Evolutionary conservation across 1,139 yeast species (phyloP), one percentile per base, ranked within the genome.

Genomic region (Casaregolazyma suthepensis): DNA sequence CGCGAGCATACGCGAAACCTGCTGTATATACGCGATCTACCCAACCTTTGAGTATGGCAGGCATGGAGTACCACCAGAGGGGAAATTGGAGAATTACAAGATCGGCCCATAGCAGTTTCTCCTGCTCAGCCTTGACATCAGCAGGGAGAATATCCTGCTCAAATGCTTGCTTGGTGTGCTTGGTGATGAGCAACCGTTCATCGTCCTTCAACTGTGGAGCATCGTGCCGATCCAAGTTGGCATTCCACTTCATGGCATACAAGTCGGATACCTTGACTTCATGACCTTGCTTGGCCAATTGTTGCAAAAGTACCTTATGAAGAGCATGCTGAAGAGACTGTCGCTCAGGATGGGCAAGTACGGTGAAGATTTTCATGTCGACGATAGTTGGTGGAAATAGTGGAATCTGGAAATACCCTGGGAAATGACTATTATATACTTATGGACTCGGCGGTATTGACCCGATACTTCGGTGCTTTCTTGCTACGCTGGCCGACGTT

Each of bases 11-110:
- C 5, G 43, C 52, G 26, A 23, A 49, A 12, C 52, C 52, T 2
- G 43, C 23, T 1, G 43, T 12, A n/a, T 18, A 49, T 13, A 49
- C 52, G 13, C 52, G 22, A 13, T 49, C 52, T 20, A 49, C 31
- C 52, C 52, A 49, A 3, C 52, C 52, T 23, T 49, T 49, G 15
- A 49, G 43, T 7, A 49, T 43, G 15, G 52, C 52, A 19, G 52
- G 52, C 17, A 35, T 13, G n/a, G 43, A 18, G 20, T 23, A 49
- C 52, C 52, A 49, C 46, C 47, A 49, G 15, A 49, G 43, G 10
- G 52, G 52, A 19, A 43, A 49, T 10, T 49, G 52, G 10, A 49
- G 18, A 35, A 49, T 49, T 10, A 49, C 13, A 31, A 43, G 5
- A 43, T 49, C 52, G 1, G 52, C 47, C 52, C 52, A 49, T 6